phyloP scores from a whole-genome alignment of 108 stramenopile genomes.

The Nannochloropsis granulata region DNA sequence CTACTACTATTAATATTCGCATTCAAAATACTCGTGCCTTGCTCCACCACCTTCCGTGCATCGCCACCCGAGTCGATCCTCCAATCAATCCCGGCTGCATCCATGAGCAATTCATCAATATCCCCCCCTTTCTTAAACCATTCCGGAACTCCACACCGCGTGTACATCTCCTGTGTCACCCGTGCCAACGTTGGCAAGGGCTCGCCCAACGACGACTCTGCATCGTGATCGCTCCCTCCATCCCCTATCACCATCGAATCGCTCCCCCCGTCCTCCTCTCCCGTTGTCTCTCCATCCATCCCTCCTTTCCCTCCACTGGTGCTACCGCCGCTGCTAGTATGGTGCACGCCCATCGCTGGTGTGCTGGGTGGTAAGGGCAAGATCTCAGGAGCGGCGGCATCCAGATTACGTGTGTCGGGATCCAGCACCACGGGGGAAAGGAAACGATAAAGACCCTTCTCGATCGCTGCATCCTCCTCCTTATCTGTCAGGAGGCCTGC shows the following conservation, averaged over 20 bases:
- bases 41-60: background rate
- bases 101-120: conserved; percentile 15
- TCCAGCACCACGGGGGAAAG: conserved; percentile 9
- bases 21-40: background rate
- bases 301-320: background rate
- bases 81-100: conserved; percentile 33
- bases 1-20: background rate
- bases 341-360: background rate
- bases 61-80: conserved; percentile 17
- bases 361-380: background rate
- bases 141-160: background rate
- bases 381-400: background rate
- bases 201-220: background rate
- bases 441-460: conserved; percentile 22
- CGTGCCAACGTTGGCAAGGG: background rate
- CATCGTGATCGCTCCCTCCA: background rate
- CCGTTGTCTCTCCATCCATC: background rate
- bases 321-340: background rate
- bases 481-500: background rate
- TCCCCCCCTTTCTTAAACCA: conserved; percentile 25
- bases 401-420: background rate
- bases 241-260: background rate
- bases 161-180: background rate
- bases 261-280: background rate
- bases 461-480: conserved; percentile 13